Percentiles rank a stretch among this genome's conserved stretches.
phyloP scores from a whole-genome alignment of 768 basidiomycete genomes.

The Boletales sp. region DNA sequence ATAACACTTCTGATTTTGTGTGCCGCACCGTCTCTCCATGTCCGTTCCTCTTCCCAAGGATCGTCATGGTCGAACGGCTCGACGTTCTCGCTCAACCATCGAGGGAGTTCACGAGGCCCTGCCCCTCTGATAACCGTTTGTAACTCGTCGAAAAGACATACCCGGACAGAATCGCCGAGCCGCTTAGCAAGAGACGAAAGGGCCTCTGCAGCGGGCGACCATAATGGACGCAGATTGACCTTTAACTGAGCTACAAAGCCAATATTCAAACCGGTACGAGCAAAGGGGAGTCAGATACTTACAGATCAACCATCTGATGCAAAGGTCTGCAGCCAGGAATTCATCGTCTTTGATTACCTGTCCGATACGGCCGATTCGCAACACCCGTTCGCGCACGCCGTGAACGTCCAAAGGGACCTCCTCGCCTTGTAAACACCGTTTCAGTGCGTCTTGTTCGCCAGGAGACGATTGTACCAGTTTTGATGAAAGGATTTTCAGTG shows the following conservation, averaged over 20 bases:
- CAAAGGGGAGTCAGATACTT: conserved; percentile 15
- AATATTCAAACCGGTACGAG: background rate
- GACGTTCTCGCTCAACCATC: conserved; percentile 23
- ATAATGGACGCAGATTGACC: conserved; percentile 87
- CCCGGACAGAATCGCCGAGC: conserved; percentile 76
- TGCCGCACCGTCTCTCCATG: conserved; percentile 75
- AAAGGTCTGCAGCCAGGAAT: conserved; percentile 52
- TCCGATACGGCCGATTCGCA: conserved; percentile 71
- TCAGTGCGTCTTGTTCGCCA: conserved; percentile 51
- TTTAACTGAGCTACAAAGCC: conserved; percentile 72
- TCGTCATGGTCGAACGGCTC: conserved; percentile 21
- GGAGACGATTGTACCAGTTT: conserved; percentile 41
- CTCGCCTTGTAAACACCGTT: conserved; percentile 75
- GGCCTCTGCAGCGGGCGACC: conserved; percentile 75
- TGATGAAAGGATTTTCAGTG: conserved; percentile 61
- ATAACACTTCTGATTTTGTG: conserved; percentile 55
- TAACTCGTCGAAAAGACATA: conserved; percentile 61
- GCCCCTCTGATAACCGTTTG: conserved; percentile 26
- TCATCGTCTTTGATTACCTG: conserved; percentile 57
- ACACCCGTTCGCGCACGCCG: conserved; percentile 79
- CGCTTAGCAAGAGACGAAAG: conserved; percentile 48
- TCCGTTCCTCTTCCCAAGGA: conserved; percentile 63
- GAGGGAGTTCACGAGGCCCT: background rate
- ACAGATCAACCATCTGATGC: conserved; percentile 74
- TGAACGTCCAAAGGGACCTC: conserved; percentile 72